Evolutionary conservation across 805 yeast genomes (phyloP).

Genomic region (Ogataea trehaloabstinens): DNA sequence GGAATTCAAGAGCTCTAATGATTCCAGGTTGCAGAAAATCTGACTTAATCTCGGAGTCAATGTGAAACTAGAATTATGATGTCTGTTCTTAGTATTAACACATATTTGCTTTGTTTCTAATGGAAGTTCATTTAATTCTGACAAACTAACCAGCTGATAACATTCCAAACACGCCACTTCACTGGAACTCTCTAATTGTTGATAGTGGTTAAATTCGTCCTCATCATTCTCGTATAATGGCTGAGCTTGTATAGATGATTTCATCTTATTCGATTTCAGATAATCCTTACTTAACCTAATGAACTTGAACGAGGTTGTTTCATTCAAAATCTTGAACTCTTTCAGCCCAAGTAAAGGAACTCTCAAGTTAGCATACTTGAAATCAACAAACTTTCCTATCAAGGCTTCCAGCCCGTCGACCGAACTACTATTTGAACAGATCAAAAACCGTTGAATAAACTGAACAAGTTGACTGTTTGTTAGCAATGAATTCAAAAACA

Average conservation of each 20-base stretch:
- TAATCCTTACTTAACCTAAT: constrained; percentile 12
- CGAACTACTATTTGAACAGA: constrained; percentile 9
- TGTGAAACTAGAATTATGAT: constrained; percentile 7
- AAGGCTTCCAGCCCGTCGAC: constrained; percentile 10
- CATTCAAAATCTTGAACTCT: constrained; percentile 12
- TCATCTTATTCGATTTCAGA: constrained; percentile 4
- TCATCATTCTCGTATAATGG: constrained; percentile 21
- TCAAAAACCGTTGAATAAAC: constrained; percentile 13
- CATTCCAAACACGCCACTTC: constrained; percentile 6
- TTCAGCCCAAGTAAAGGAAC: constrained; percentile 18
- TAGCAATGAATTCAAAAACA: constrained; percentile 7
- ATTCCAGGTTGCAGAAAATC: constrained; percentile 9
- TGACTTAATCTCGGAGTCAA: constrained; percentile 5
- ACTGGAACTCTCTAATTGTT: background rate
- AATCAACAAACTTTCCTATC: constrained; percentile 14
- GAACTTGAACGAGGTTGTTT: constrained; percentile 10
- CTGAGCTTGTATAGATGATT: constrained; percentile 5
- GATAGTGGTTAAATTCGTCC: constrained; percentile 10
- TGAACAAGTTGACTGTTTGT: constrained; percentile 3
- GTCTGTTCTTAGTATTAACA: constrained; percentile 12
- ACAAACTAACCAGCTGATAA: constrained; percentile 14
- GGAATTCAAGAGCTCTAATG: constrained; percentile 17
- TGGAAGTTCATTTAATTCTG: constrained; percentile 17
- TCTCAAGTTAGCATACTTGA: constrained; percentile 8
- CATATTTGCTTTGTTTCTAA: constrained; percentile 13